Evolutionary conservation across 495 filamentous ascomycete species (phyloP).

Genomic region (Neurospora sp.): DNA sequence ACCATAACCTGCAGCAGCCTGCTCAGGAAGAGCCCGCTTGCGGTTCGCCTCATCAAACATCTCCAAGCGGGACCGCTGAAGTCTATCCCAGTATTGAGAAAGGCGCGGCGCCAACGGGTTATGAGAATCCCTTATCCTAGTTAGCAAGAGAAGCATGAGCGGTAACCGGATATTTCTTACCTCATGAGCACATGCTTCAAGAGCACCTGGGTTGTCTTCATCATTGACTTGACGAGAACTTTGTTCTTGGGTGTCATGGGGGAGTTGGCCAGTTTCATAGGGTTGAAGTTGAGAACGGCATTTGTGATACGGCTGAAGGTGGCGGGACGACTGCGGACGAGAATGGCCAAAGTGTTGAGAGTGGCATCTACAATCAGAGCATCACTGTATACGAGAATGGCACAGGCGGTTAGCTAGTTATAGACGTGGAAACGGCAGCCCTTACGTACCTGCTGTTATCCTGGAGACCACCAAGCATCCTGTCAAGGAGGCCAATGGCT

Average conservation of each 20-base stretch:
- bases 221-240: constrained; percentile 83
- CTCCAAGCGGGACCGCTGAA: constrained; percentile 63
- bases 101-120: constrained; percentile 60
- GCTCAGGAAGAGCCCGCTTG: constrained; percentile 64
- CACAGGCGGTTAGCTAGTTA: background rate
- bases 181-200: constrained; percentile 69
- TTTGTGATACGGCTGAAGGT: constrained; percentile 78
- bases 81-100: constrained; percentile 68
- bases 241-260: constrained; percentile 69
- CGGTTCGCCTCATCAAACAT: constrained; percentile 64
- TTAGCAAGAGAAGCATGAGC: constrained; percentile 12
- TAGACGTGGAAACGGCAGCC: background rate
- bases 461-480: constrained; percentile 77
- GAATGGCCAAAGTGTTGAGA: constrained; percentile 69
- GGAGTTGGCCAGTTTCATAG: constrained; percentile 62
- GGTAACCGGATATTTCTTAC: constrained; percentile 30
- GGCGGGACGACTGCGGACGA: constrained; percentile 69
- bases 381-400: constrained; percentile 47
- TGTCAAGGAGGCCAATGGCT: constrained; percentile 76
- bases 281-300: constrained; percentile 84
- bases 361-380: constrained; percentile 86
- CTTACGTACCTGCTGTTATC: constrained; percentile 64
- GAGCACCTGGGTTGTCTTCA: constrained; percentile 76
- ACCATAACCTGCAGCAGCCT: constrained; percentile 46
- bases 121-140: constrained; percentile 49